phyloP scores from a whole-genome alignment of 1,139 yeast species.

The Arxiozyma slooffiae region DNA sequence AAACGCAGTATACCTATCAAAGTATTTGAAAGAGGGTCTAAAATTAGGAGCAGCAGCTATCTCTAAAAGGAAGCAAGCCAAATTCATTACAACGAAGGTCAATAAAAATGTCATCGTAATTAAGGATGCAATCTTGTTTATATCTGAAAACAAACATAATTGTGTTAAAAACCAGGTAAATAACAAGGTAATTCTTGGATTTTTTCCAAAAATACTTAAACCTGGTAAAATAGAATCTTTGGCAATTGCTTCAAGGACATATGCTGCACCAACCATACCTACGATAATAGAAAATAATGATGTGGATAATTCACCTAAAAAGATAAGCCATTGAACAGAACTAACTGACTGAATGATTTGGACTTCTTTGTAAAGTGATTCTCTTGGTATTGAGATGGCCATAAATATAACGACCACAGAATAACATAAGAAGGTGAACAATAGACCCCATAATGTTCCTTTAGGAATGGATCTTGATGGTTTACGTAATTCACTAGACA shows the following conservation, averaged over 20 bases:
- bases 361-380: conserved; percentile 62
- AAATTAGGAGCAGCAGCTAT: conserved; percentile 94
- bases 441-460: conserved; percentile 78
- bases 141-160: conserved; percentile 72
- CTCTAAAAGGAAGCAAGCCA: conserved; percentile 82
- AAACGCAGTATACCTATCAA: conserved; percentile 72
- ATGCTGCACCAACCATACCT: conserved; percentile 92
- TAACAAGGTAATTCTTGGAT: conserved; percentile 54
- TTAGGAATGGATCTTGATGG: conserved; percentile 85
- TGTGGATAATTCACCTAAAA: conserved; percentile 85
- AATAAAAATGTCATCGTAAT: conserved; percentile 94
- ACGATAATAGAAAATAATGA: conserved; percentile 85
- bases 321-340: conserved; percentile 54
- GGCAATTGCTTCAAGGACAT: conserved; percentile 81
- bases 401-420: conserved; percentile 65
- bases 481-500: conserved; percentile 86
- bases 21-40: conserved; percentile 85
- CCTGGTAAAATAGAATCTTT: conserved; percentile 81
- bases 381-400: conserved; percentile 73
- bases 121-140: conserved; percentile 86
- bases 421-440: conserved; percentile 66
- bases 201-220: conserved; percentile 47
- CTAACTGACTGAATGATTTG: conserved; percentile 79
- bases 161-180: conserved; percentile 80
- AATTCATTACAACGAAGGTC: conserved; percentile 88